phyloP scores from a whole-genome alignment of 768 basidiomycete species.

The Collybiopsis confluens region DNA sequence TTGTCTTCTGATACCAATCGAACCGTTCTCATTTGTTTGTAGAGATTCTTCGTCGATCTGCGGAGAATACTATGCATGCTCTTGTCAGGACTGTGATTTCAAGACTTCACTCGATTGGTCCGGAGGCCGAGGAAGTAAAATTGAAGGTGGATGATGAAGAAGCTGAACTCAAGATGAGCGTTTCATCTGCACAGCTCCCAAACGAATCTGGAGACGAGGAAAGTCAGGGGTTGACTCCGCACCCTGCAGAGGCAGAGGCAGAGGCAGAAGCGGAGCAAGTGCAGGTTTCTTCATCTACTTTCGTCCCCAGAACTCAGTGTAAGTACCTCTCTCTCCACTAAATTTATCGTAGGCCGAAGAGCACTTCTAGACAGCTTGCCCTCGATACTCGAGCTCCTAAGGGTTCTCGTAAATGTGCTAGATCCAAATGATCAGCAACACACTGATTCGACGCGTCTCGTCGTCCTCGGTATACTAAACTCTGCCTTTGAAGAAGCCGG shows the following conservation, averaged over 20 bases:
- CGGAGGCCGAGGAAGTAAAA: slow-evolving; percentile 64
- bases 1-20: slow-evolving; percentile 12
- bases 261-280: slow-evolving; percentile 4
- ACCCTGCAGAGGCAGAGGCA: slow-evolving; percentile 6
- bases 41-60: slow-evolving; percentile 86
- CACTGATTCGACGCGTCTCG: slow-evolving; percentile 91
- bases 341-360: slow-evolving; percentile 4
- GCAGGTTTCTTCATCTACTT: slow-evolving; percentile 18
- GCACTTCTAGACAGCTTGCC: slow-evolving; percentile 80
- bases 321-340: slow-evolving; percentile 17
- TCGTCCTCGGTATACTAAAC: slow-evolving; percentile 84
- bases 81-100: slow-evolving; percentile 81
- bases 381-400: slow-evolving; percentile 86
- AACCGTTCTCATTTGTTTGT: slow-evolving; percentile 11
- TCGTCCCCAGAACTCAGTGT: slow-evolving; percentile 37
- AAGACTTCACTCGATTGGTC: slow-evolving; percentile 63
- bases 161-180: slow-evolving; percentile 58
- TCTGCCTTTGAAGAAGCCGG: slow-evolving; percentile 85
- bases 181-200: slow-evolving; percentile 32
- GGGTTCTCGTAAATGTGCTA: slow-evolving; percentile 91
- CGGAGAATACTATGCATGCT: slow-evolving; percentile 85
- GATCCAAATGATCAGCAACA: slow-evolving; percentile 94
- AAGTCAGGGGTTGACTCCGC: slow-evolving; percentile 12
- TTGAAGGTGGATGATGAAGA: slow-evolving; percentile 48
- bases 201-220: slow-evolving; percentile 19